phyloP scores from a whole-genome alignment of 176 grass and related monocot species.

The Areca catechu region DNA sequence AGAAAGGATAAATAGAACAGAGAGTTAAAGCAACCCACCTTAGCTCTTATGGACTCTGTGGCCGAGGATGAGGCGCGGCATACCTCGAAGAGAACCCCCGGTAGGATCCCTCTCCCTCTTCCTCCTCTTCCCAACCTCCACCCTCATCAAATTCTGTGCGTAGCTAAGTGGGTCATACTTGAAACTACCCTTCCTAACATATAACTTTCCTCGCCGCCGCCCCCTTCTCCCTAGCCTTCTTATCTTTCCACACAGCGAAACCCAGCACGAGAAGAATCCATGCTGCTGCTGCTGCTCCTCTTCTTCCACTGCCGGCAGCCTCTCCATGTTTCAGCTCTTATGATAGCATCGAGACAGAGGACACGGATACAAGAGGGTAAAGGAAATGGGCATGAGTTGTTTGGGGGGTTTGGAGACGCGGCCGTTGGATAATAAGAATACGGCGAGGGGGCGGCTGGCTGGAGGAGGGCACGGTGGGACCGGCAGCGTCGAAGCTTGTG shows the following conservation, averaged over 20 bases:
- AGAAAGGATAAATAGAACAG: too few relatives aligned
- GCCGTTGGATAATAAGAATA: too few relatives aligned
- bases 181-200: slow-evolving; percentile 1
- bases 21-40: too few relatives aligned
- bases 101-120: background rate
- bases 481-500: too few relatives aligned
- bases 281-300: slow-evolving; percentile 6
- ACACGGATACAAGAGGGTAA: too few relatives aligned
- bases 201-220: background rate
- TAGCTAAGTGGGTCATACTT: slow-evolving; percentile 24
- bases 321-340: slow-evolving; percentile 4
- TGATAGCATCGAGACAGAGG: too few relatives aligned
- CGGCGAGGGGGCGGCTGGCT: too few relatives aligned
- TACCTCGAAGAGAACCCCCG: slow-evolving; percentile 11
- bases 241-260: slow-evolving; percentile 1
- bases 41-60: too few relatives aligned
- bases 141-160: slow-evolving; percentile 20
- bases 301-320: slow-evolving; percentile 14
- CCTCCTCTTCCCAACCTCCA: background rate
- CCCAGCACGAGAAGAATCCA: slow-evolving; percentile 19
- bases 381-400: too few relatives aligned
- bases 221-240: background rate
- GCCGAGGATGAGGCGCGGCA: background rate
- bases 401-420: too few relatives aligned
- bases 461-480: too few relatives aligned